Evolutionary conservation across 495 filamentous ascomycete genomes (phyloP), one percentile per base, ranked within the genome.

Genomic region (Penicillium desertorum): DNA sequence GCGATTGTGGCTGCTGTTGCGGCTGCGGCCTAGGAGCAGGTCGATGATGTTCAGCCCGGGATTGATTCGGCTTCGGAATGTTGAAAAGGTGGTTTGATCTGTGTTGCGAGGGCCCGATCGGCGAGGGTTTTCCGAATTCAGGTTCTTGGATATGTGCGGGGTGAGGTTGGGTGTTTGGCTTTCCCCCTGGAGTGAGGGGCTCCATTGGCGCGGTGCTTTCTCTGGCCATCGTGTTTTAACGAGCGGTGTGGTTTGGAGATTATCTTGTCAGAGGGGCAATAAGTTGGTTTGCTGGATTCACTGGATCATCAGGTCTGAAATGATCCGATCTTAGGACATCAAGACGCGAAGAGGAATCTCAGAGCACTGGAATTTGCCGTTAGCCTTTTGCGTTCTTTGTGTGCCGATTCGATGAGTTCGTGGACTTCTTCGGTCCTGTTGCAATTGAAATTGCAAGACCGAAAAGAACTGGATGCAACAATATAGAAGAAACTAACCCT

Each of bases 121-220:
- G 73, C n/a, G 76, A 86, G 3, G 83, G 71, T 59, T 82, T 81
- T 27, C 84, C 84, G 60, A 87, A 87, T 62, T 87, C 80, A 37
- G 82, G 79, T 39, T 79, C 67, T 4, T 71, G 63, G 19, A 63
- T 52, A 29, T 65, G 39, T 9, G 66, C 45, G 22, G 67, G 46
- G 25, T 60, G 64, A 22, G 62, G 46, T n/a, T 71, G 63, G 29
- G 70, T 64, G 25, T 69, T 65, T 25, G 68, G 65, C 30, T 62
- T 69, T 32, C 60, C 60, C 37, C 32, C 50, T 3, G 73, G 72
- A 25, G 71, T 74, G 34, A 66, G 56, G n/a, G 67, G 61, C 34
- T 72, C 70, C 23, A 50, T 54, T 14, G 76, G 74, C 19, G 72
- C 71, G 46, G 62, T 71, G 56, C 72, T 75, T 73, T 79, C 76